Base-by-base conservation (phyloP, 1,284 basidiomycete species). In the Trametes hirsuta region DNA sequence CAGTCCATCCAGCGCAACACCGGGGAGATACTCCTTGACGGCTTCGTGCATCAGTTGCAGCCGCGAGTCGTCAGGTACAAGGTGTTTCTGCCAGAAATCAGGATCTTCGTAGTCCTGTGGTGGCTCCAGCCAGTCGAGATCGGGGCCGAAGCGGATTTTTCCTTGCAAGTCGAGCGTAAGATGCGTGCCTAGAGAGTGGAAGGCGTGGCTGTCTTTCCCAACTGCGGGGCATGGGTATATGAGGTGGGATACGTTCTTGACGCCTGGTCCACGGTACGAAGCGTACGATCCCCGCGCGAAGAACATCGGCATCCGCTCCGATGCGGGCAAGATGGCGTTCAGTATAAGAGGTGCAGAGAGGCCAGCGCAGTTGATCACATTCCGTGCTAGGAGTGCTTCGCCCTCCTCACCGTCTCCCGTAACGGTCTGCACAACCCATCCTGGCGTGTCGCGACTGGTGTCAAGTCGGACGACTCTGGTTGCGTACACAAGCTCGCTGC, bases 131-230 rank as follows among this genome's bases (percentile, higher is more conserved):
- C 93, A 95, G 71, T 98, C 91, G 8, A 96, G 82, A 70, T 98
- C 95, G 3, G 97, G 97, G 0, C 97, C 97, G 72, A 99, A 99
- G 24, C 87, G 86, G 52, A 99, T 82, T 66, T 93, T 91, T 0
- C 94, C 93, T 54, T 91, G 84, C 59, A 99, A 73, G 74, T 97
- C 94, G 44, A 99, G 77, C 6, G 95, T 97, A 34, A 96, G 80
- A 77, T 97, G 95, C 10, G 94, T 96, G 2, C 95, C 95, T 10
- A 97, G 80, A 2, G 91, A 91, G 60, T 90, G 85, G 72, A 93
- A 92, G 6, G 82, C 82, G 62, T 88, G 83, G 3, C 76, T 79
- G 44, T 76, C 76, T 59, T 85, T 62, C 64, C 75, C 57, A 49
- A 81, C 79, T 47, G 89, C 83, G 1, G 94, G 95, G 66, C 93